A percentile compares a stretch with the other conserved stretches of the same genome.
These are phyloP conservation scores for Daldinia sp. DNA, from an alignment of 2,329 filamentous ascomycete genomes.

Conservation along the genomic window DNA sequence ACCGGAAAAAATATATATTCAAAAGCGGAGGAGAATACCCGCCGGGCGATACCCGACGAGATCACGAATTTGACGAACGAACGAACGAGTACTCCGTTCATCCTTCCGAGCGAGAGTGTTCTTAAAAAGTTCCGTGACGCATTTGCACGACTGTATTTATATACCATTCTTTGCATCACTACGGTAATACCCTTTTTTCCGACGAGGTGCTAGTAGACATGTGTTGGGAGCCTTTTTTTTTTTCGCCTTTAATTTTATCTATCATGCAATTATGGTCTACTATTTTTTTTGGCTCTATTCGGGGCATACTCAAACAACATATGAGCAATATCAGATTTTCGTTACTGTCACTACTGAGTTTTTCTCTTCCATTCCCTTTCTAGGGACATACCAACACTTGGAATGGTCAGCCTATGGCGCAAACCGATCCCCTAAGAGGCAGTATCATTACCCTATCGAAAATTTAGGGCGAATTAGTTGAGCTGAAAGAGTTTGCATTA, in stretches of 20 bases:
- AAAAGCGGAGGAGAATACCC: constrained; percentile 12
- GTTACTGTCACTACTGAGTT: constrained; percentile 37
- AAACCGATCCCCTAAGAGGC: constrained; percentile 6
- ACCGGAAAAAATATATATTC: not conserved
- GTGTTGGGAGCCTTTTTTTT: constrained; percentile 13
- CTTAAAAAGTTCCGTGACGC: constrained; percentile 40
- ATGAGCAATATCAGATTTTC: constrained; percentile 26
- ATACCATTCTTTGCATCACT: constrained; percentile 41
- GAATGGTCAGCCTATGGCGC: constrained; percentile 9
- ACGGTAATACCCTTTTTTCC: constrained; percentile 41
- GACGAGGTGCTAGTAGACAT: constrained; percentile 35
- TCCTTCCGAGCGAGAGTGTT: constrained; percentile 37
- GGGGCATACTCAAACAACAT: constrained; percentile 17
- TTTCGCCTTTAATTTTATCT: constrained; percentile 7
- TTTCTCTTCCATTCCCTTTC: constrained; percentile 13
- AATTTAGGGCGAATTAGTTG: constrained; percentile 11
- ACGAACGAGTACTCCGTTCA: constrained; percentile 47
- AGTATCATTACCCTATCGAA: not conserved
- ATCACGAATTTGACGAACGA: constrained; percentile 45
- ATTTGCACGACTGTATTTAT: constrained; percentile 41
- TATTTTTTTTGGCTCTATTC: constrained; percentile 17
- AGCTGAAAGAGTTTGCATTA: constrained; percentile 5
- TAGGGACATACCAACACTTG: constrained; percentile 7
- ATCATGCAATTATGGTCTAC: constrained; percentile 7
- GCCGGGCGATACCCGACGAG: constrained; percentile 36